Conservation (phyloP, 139 green algal genomes). For the Chlamydomonas sp. region DNA sequence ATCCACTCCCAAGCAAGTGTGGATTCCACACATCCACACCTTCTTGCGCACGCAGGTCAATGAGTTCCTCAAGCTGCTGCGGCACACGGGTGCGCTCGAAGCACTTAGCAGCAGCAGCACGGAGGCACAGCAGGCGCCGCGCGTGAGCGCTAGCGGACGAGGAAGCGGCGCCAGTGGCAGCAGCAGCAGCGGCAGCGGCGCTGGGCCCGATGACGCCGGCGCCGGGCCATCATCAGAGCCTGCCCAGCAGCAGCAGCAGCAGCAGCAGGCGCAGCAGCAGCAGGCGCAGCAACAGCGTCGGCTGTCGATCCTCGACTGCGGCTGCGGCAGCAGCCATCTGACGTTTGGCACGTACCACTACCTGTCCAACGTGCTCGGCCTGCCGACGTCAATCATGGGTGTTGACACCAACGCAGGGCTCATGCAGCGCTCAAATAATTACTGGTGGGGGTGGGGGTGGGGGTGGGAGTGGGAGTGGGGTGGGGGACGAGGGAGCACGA, state of each 20-base stretch:
- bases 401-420: slow-evolving; percentile 48
- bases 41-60: slow-evolving; percentile 54
- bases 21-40: too few relatives aligned
- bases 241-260: slow-evolving; percentile 7
- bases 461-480: too few relatives aligned
- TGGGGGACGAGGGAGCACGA: too few relatives aligned
- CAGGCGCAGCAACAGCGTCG: background rate
- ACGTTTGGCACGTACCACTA: slow-evolving; percentile 54
- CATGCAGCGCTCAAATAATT: slow-evolving; percentile 30
- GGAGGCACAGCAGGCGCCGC: too few relatives aligned
- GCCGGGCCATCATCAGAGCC: slow-evolving; percentile 15
- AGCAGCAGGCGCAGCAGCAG: background rate
- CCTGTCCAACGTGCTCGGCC: slow-evolving; percentile 28
- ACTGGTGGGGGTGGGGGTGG: slow-evolving; percentile 18
- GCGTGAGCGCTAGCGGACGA: too few relatives aligned
- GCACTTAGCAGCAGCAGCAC: slow-evolving; percentile 6
- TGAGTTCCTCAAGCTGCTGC: slow-evolving; percentile 50
- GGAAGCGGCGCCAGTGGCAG: slow-evolving; percentile 12
- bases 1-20: too few relatives aligned
- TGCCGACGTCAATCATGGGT: slow-evolving; percentile 28
- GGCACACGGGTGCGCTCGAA: slow-evolving; percentile 29
- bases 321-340: slow-evolving; percentile 53
- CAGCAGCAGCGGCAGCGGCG: background rate
- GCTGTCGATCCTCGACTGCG: slow-evolving; percentile 45
- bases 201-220: background rate